These are phyloP conservation scores for Zygnema circumcarinatum DNA, from an alignment of 139 green algal genomes.

Conservation along the genomic window DNA sequence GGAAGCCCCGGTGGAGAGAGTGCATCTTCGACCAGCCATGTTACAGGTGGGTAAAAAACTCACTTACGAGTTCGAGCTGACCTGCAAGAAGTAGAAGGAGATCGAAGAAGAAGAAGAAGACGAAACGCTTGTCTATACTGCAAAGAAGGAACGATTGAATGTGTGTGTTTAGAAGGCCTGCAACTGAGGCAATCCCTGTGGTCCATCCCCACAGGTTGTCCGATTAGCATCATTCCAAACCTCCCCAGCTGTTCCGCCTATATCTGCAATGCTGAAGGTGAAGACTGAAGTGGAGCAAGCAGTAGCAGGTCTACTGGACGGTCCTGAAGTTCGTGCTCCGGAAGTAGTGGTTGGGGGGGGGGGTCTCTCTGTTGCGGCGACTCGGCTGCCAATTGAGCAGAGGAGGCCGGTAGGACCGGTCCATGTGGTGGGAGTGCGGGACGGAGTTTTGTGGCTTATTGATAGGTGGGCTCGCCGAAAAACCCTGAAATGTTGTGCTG, in stretches of 20 bases:
- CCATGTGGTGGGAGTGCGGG: conserved; percentile 49
- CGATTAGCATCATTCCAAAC: conserved; percentile 51
- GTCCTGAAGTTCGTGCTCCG: neutral
- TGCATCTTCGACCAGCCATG: conserved; percentile 50
- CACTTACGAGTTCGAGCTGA: neutral
- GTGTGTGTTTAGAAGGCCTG: too few relatives aligned
- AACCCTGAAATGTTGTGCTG: neutral
- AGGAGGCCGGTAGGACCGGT: conserved; percentile 47
- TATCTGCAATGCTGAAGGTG: conserved; percentile 35
- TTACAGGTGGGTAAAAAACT: conserved; percentile 36
- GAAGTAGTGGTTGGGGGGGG: conserved; percentile 50
- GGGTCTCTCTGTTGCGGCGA: conserved; percentile 32
- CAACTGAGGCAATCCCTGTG: too few relatives aligned
- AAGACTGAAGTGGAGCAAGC: conserved; percentile 16
- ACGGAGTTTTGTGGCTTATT: conserved; percentile 56
- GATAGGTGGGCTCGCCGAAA: conserved; percentile 44
- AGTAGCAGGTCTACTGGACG: conserved; percentile 14
- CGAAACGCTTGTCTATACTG: too few relatives aligned
- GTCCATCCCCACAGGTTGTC: too few relatives aligned
- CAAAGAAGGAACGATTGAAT: too few relatives aligned
- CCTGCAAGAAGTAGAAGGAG: neutral
- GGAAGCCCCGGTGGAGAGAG: conserved; percentile 2
- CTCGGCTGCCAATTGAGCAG: conserved; percentile 50
- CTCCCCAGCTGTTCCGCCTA: conserved; percentile 16
- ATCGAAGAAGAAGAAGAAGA: too few relatives aligned